Percentiles rank a stretch among this genome's conserved stretches.
phyloP scores from a whole-genome alignment of 257 asterid genomes.

The Fraxinus anomala region DNA sequence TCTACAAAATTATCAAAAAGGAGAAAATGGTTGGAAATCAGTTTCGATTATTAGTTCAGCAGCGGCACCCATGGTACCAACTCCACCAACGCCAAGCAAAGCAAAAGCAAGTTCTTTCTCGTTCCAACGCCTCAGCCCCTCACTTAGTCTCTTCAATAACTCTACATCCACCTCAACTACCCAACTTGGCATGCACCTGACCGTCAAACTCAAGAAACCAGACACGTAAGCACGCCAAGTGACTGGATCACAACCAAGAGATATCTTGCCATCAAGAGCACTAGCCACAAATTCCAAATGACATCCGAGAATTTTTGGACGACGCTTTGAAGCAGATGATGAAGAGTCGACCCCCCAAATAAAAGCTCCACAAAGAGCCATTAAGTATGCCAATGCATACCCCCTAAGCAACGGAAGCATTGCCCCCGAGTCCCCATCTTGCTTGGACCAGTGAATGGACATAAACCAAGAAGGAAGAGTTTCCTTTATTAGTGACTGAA shows the following conservation, averaged over 20 bases:
- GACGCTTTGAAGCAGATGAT: slow-evolving; percentile 64
- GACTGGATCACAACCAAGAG: slow-evolving; percentile 77
- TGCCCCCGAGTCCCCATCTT: slow-evolving; percentile 38
- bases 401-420: slow-evolving; percentile 70
- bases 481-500: slow-evolving; percentile 79
- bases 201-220: slow-evolving; percentile 78
- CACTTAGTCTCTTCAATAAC: slow-evolving; percentile 66
- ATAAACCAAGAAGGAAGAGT: slow-evolving; percentile 98
- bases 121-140: slow-evolving; percentile 68
- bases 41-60: slow-evolving; percentile 65
- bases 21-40: slow-evolving; percentile 28
- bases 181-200: slow-evolving; percentile 73
- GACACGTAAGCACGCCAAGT: slow-evolving; percentile 87
- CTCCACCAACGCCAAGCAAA: slow-evolving; percentile 73
- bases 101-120: slow-evolving; percentile 90
- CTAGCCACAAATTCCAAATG: slow-evolving; percentile 84
- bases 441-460: slow-evolving; percentile 55
- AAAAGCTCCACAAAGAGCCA: slow-evolving; percentile 68
- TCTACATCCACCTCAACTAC: slow-evolving; percentile 57
- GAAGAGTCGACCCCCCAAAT: slow-evolving; percentile 78
- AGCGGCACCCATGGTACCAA: slow-evolving; percentile 77
- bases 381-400: slow-evolving; percentile 78
- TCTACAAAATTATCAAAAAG: slow-evolving; percentile 45
- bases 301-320: slow-evolving; percentile 65
- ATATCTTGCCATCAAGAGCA: slow-evolving; percentile 72